Evolutionary conservation across 768 basidiomycete species (phyloP).

Genomic region (Leucosporidium scottii): DNA sequence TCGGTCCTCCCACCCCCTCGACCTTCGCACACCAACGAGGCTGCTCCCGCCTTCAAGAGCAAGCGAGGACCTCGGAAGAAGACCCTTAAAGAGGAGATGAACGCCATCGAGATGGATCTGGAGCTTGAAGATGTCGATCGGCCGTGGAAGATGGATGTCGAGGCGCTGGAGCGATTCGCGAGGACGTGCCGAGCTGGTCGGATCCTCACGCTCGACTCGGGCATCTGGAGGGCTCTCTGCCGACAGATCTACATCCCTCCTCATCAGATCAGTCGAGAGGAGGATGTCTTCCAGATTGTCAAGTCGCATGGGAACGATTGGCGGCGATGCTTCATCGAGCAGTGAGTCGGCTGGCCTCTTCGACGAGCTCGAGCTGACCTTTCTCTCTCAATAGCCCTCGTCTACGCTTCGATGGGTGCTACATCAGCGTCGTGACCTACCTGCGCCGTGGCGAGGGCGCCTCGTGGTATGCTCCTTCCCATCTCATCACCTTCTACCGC

Average conservation of each 20-base stretch:
- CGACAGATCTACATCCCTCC: conserved; percentile 15
- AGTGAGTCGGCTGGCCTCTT: conserved; percentile 3
- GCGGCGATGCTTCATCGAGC: conserved; percentile 37
- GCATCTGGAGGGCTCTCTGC: conserved; percentile 16
- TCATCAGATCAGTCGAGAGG: conserved; percentile 18
- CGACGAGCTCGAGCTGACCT: not conserved
- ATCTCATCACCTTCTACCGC: conserved; percentile 36
- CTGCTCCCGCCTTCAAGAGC: not conserved
- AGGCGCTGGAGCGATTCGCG: conserved; percentile 30
- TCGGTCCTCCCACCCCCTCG: conserved; percentile 18
- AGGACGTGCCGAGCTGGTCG: conserved; percentile 19
- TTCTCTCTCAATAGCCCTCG: conserved; percentile 20
- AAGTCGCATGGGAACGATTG: conserved; percentile 29
- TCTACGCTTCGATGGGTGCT: conserved; percentile 33
- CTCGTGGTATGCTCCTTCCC: conserved; percentile 27
- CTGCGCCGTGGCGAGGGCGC: conserved; percentile 31
- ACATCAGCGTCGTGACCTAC: conserved; percentile 36
- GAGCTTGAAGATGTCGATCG: conserved; percentile 11
- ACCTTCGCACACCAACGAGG: not conserved
- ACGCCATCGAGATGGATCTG: conserved; percentile 14
- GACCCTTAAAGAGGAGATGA: conserved; percentile 26
- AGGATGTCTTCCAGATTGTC: conserved; percentile 8
- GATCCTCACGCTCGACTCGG: conserved; percentile 19
- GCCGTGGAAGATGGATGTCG: conserved; percentile 28
- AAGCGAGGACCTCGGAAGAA: conserved; percentile 8